phyloP scores from a whole-genome alignment of 2,329 filamentous ascomycete genomes.

The Fusarium sp. region DNA sequence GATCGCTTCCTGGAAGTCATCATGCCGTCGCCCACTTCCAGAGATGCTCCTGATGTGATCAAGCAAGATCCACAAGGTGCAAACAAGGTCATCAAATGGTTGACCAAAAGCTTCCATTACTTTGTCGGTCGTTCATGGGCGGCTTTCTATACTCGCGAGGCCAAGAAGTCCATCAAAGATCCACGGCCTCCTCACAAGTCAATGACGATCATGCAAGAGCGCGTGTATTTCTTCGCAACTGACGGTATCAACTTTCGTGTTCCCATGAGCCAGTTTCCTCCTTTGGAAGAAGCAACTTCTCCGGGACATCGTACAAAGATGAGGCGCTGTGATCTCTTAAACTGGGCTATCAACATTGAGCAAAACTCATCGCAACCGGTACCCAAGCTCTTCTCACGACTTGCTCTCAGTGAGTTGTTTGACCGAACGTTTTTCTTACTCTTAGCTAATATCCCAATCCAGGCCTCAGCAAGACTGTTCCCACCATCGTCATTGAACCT shows the following conservation, averaged over 20 bases:
- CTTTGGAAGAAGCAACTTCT: conserved; percentile 36
- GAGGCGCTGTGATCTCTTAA: conserved; percentile 54
- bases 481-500: conserved; percentile 56
- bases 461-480: conserved; percentile 62
- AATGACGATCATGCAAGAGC: conserved; percentile 46
- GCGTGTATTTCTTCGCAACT: conserved; percentile 65
- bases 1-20: conserved; percentile 68
- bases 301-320: conserved; percentile 46
- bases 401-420: conserved; percentile 58
- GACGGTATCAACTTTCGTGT: conserved; percentile 55
- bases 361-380: conserved; percentile 57
- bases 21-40: conserved; percentile 55
- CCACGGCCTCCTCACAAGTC: conserved; percentile 32
- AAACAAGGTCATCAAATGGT: conserved; percentile 45
- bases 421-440: no score
- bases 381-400: conserved; percentile 67
- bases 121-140: conserved; percentile 59
- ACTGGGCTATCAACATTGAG: conserved; percentile 61
- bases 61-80: conserved; percentile 46
- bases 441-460: conserved; percentile 1
- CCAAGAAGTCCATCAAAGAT: conserved; percentile 52
- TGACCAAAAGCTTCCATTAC: conserved; percentile 47
- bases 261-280: conserved; percentile 27
- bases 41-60: conserved; percentile 40
- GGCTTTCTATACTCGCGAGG: conserved; percentile 56